Evolutionary conservation across 208 protist species (phyloP).

Genomic region (Leishmania tropica): DNA sequence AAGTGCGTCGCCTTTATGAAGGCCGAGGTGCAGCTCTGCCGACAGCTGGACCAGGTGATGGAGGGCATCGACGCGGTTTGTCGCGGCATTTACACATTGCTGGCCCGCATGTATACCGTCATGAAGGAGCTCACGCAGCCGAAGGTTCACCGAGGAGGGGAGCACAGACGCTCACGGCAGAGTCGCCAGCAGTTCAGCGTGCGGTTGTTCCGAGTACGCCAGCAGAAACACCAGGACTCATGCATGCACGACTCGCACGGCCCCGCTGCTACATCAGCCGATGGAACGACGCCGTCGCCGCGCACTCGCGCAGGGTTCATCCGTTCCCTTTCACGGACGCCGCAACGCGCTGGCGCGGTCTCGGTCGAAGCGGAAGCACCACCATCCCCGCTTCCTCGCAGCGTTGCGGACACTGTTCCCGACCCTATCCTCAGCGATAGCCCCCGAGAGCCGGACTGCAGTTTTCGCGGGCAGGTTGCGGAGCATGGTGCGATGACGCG

Average conservation of each 20-base stretch:
- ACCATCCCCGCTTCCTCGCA: conserved; percentile 67
- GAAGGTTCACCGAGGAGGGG: conserved; percentile 19
- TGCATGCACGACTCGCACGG: background rate
- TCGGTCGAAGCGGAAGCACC: conserved; percentile 3
- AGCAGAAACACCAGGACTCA: background rate
- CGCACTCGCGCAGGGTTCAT: background rate
- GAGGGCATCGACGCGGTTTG: conserved; percentile 34
- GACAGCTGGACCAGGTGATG: conserved; percentile 37
- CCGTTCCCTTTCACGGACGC: background rate
- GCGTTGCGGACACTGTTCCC: conserved; percentile 23
- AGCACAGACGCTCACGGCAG: conserved; percentile 24
- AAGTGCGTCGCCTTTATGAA: conserved; percentile 31
- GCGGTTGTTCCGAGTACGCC: conserved; percentile 12
- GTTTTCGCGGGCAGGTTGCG: conserved; percentile 36
- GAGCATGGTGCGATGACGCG: conserved; percentile 26
- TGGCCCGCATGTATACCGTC: conserved; percentile 19
- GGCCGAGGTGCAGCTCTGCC: conserved; percentile 41
- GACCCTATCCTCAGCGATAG: conserved; percentile 20
- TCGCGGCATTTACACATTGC: conserved; percentile 17
- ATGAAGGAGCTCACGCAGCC: conserved; percentile 34
- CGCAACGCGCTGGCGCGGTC: background rate
- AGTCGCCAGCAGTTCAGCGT: conserved; percentile 23
- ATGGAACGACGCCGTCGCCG: background rate
- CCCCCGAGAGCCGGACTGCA: conserved; percentile 22
- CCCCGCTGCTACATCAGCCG: background rate